These are phyloP conservation scores for Pythium folliculosum DNA, from an alignment of 352 stramenopile species.

Conservation along the genomic window DNA sequence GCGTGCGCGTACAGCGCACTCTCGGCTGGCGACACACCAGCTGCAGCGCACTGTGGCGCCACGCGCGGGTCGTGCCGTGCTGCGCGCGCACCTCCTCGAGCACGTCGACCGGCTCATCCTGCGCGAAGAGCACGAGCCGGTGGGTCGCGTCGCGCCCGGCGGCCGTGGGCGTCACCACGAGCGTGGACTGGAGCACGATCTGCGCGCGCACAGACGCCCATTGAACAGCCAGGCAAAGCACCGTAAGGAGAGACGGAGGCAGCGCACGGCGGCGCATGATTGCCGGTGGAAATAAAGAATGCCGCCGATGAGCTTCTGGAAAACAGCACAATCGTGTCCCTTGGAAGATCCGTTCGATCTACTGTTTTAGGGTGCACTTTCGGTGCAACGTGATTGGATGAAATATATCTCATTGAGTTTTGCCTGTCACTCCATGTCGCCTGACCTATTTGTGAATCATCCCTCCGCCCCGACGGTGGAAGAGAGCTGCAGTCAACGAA, in stretches of 20 bases:
- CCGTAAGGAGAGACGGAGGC: not conserved
- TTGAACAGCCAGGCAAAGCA: not conserved
- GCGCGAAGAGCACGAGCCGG: slow-evolving; percentile 20
- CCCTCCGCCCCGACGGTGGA: slow-evolving; percentile 7
- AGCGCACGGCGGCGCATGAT: not conserved
- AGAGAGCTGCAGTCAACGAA: slow-evolving; percentile 11
- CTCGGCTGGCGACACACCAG: slow-evolving; percentile 24
- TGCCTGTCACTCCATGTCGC: slow-evolving; percentile 7
- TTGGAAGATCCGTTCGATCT: slow-evolving; percentile 8
- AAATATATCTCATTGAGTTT: slow-evolving; percentile 16
- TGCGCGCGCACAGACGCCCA: slow-evolving; percentile 13
- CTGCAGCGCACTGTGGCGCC: slow-evolving; percentile 18
- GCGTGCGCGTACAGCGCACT: slow-evolving; percentile 45
- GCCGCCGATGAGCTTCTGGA: slow-evolving; percentile 4
- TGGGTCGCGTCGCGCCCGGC: slow-evolving; percentile 11
- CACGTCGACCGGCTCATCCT: slow-evolving; percentile 33
- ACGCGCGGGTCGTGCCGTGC: slow-evolving; percentile 16
- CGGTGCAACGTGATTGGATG: slow-evolving; percentile 4
- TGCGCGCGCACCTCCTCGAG: slow-evolving; percentile 25
- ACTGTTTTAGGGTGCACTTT: slow-evolving; percentile 15
- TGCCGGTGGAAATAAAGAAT: not conserved
- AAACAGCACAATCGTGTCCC: slow-evolving; percentile 9
- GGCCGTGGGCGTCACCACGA: slow-evolving; percentile 10
- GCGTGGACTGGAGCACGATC: slow-evolving; percentile 24
- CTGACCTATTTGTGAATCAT: not conserved